Evolutionary conservation across 2,329 filamentous ascomycete genomes (phyloP), one percentile per base, ranked within the genome.

Genomic region (Hawksworthiomyces lignivorus): DNA sequence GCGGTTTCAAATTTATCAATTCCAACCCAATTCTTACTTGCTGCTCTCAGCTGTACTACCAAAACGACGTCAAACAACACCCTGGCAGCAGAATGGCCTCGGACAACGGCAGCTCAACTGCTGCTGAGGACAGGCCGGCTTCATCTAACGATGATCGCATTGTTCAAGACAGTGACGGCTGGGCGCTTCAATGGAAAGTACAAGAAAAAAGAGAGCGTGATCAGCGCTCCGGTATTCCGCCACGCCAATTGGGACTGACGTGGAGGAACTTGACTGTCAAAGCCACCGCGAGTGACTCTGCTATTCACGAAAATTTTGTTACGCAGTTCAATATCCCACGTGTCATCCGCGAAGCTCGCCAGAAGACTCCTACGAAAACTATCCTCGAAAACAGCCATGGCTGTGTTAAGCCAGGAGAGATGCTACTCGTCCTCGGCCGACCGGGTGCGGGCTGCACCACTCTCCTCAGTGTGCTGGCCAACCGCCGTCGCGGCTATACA

Each of bases 371-470:
- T 0, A 59, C 82, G 17, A 75, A 74, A 48, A 81, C 78, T 0
- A 79, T 87, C 31, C 60, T 87, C 18, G 71, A 82, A 40, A 69
- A 75, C 51, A 76, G 72, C 44, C 74, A 75, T 40, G 75, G 76
- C 24, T 56, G 76, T 12, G 67, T 79, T 10, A 67, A 64, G 39
- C 67, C 63, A 29, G 73, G 73, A 21, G 73, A 77, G 59, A 73
- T 77, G 67, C 60, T 77, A 38, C 63, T 76, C 11, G 73, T 77
- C 2, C 62, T 77, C 1, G 73, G 73, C 3, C 65, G 77, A 38
- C 78, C 78, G 9, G 68, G 68, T 1, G 69, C 68, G 33, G 75
- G 76, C n/a, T 79, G 75, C 57, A 71, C 67, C 31, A 77, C 74
- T 1, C 61, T 77, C 4, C 56, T 77, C 9, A 77, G 75, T 53